phyloP scores from a whole-genome alignment of 2,329 filamentous ascomycete species.

The Fusarium buxicola region DNA sequence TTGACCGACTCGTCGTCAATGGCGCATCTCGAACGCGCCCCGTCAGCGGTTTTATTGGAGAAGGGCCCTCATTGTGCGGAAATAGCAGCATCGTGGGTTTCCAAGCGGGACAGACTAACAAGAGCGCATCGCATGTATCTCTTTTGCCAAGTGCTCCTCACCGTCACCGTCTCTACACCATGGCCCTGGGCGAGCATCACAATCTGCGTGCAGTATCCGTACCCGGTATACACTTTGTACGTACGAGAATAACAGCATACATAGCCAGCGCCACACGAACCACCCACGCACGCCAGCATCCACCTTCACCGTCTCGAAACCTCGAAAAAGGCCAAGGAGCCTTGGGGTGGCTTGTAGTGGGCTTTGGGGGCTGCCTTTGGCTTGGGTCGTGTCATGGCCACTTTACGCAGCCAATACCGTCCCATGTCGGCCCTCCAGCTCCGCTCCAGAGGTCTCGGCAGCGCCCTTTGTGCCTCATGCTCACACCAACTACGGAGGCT shows the following conservation, averaged over 20 bases:
- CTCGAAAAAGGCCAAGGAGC: background rate
- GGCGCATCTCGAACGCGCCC: conserved; percentile 2
- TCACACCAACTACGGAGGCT: conserved; percentile 10
- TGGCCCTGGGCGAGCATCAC: background rate
- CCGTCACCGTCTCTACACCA: conserved; percentile 7
- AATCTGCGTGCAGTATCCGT: background rate
- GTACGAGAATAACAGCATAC: conserved; percentile 14
- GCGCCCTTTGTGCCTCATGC: conserved; percentile 15
- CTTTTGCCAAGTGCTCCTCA: background rate
- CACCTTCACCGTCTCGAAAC: conserved; percentile 20
- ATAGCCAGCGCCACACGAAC: conserved; percentile 26
- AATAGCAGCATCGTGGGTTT: no score
- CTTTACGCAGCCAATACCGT: conserved; percentile 32
- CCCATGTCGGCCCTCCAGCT: conserved; percentile 18
- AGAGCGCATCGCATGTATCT: background rate
- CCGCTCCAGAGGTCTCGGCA: conserved; percentile 40
- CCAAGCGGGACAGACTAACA: conserved; percentile 1
- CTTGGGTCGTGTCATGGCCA: conserved; percentile 40
- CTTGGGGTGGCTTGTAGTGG: conserved; percentile 1
- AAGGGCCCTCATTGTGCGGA: background rate
- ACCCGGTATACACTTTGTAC: no score
- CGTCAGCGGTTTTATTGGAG: conserved; percentile 10
- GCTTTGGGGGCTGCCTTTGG: background rate
- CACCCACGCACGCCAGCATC: conserved; percentile 20
- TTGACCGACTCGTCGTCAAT: conserved; percentile 5